phyloP scores from a whole-genome alignment of 129 eudicot genomes.

The Rutidosis leptorrhynchoides region DNA sequence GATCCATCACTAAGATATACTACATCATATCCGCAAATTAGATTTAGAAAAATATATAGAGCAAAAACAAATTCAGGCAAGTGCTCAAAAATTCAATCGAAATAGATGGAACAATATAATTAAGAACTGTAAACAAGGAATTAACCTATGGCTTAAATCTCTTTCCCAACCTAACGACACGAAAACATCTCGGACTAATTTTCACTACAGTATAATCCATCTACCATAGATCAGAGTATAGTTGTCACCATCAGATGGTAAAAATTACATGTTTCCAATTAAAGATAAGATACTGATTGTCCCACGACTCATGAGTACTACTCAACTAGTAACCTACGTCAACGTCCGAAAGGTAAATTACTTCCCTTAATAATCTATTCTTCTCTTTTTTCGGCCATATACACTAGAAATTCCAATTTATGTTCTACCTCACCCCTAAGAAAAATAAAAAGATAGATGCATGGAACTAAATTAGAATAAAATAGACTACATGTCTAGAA shows the following conservation, averaged over 20 bases:
- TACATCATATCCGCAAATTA: neutral
- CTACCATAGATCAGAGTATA: neutral
- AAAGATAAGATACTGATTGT: neutral
- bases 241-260: neutral
- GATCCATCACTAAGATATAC: neutral
- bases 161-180: neutral
- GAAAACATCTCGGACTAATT: no score
- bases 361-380: neutral
- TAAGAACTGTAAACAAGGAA: neutral
- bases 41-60: neutral
- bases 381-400: neutral
- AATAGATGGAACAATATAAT: neutral
- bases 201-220: neutral
- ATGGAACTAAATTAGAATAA: neutral
- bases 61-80: neutral
- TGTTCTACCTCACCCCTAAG: neutral
- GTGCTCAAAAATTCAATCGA: neutral
- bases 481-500: neutral
- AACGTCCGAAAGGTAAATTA: neutral
- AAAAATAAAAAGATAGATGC: neutral
- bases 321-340: neutral
- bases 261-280: neutral
- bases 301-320: neutral
- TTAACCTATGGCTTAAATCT: neutral
- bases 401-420: neutral